phyloP scores from a whole-genome alignment of 371 early-diverging fungal species.

The Aphelidium insulamus region DNA sequence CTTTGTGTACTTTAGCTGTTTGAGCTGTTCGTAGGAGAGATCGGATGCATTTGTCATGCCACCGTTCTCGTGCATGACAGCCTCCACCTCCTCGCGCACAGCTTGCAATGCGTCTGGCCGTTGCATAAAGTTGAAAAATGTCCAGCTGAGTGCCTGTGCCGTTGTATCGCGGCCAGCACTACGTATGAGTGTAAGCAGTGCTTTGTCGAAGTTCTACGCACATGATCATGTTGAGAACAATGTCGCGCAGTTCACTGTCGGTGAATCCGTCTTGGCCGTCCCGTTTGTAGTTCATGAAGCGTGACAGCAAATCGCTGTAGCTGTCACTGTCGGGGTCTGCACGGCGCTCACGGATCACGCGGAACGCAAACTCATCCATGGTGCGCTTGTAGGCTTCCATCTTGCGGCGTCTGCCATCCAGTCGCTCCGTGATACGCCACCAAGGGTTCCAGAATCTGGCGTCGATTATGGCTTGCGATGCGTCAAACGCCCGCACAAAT shows the following conservation, averaged over 20 bases:
- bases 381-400: constrained; percentile 4
- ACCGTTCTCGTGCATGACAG: constrained; percentile 11
- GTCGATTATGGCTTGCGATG: constrained; percentile 10
- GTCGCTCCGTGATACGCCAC: constrained; percentile 10
- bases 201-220: constrained; percentile 2
- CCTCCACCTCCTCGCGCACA: constrained; percentile 28
- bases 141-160: constrained; percentile 46
- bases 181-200: not conserved
- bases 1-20: constrained; percentile 27
- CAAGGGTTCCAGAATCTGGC: constrained; percentile 13
- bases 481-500: constrained; percentile 32
- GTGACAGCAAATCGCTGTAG: constrained; percentile 12
- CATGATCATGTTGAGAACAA: constrained; percentile 22
- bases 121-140: constrained; percentile 26
- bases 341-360: constrained; percentile 16
- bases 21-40: constrained; percentile 16
- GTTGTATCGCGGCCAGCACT: constrained; percentile 40
- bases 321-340: constrained; percentile 6
- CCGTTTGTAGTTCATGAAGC: constrained; percentile 10
- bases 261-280: constrained; percentile 14
- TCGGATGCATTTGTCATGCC: too few relatives aligned
- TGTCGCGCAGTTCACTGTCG: constrained; percentile 20
- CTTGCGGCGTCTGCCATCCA: constrained; percentile 3
- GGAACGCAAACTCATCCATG: constrained; percentile 17
- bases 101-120: constrained; percentile 24